Evolutionary conservation across 306 rosid species (phyloP).

Genomic region (Casuarina glauca): DNA sequence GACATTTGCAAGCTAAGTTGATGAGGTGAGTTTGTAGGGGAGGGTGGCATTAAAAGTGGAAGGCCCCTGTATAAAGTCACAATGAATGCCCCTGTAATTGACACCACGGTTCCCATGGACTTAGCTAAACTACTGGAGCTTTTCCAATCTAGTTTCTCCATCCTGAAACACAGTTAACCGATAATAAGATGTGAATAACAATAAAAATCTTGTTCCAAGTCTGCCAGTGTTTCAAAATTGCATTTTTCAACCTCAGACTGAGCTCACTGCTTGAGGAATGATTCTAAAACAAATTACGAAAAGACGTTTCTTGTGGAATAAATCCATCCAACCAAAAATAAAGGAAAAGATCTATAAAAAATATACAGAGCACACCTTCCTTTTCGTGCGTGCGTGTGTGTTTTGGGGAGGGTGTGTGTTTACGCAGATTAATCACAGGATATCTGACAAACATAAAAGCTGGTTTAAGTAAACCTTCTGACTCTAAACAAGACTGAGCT

Average conservation of each 20-base stretch:
- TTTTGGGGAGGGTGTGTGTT: no score
- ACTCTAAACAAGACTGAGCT: neutral
- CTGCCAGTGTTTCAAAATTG: neutral
- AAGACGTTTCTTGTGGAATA: neutral
- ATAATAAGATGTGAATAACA: conserved; percentile 12
- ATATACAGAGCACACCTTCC: neutral
- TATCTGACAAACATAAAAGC: neutral
- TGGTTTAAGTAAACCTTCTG: neutral
- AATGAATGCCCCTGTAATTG: conserved; percentile 73
- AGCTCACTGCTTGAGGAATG: neutral
- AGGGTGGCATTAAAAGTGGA: conserved; percentile 43
- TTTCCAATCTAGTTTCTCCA: conserved; percentile 67
- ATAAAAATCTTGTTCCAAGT: conserved; percentile 4
- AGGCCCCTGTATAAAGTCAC: conserved; percentile 84
- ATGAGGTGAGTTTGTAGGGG: conserved; percentile 33
- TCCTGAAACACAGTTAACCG: conserved; percentile 46
- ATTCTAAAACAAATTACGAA: neutral
- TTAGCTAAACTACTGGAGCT: conserved; percentile 60
- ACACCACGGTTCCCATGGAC: conserved; percentile 63
- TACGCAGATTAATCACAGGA: neutral
- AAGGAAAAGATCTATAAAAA: no score
- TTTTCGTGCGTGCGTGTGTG: neutral
- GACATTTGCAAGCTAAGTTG: conserved; percentile 46
- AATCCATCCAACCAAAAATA: neutral
- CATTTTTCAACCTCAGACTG: neutral